These are phyloP conservation scores for Debaryomyces prosopidis DNA, from an alignment of 805 yeast species.

Conservation along the genomic window DNA sequence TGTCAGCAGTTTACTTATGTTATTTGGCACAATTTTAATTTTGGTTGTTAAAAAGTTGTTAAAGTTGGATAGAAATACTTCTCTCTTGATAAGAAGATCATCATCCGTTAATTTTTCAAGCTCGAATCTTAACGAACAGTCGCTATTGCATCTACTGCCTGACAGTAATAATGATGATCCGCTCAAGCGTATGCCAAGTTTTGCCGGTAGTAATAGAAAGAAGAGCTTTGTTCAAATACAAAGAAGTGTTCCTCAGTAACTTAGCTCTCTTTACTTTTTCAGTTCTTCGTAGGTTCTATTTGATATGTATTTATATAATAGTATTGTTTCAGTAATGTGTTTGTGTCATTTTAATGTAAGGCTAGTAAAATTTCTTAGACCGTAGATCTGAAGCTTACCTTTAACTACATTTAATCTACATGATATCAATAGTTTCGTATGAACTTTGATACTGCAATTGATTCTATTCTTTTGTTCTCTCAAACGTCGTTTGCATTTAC, in stretches of 20 bases:
- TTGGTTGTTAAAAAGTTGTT: conserved; percentile 18
- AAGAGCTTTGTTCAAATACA: conserved; percentile 16
- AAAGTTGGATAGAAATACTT: conserved; percentile 11
- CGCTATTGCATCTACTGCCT: not conserved
- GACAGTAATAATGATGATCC: too few relatives aligned
- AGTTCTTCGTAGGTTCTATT: too few relatives aligned
- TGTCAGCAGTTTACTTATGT: conserved; percentile 13
- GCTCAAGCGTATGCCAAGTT: conserved; percentile 3
- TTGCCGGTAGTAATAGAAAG: conserved; percentile 16
- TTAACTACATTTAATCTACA: not conserved
- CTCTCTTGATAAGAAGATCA: conserved; percentile 7
- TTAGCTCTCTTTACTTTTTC: too few relatives aligned
- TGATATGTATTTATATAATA: too few relatives aligned
- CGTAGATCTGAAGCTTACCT: too few relatives aligned
- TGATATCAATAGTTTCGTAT: not conserved
- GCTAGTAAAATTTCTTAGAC: too few relatives aligned
- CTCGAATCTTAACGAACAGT: not conserved
- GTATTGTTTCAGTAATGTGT: too few relatives aligned
- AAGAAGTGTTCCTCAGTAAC: conserved; percentile 4
- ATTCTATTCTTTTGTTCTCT: not conserved
- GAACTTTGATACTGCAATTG: not conserved
- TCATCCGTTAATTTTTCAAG: too few relatives aligned
- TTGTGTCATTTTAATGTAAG: too few relatives aligned
- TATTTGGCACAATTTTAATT: conserved; percentile 9
- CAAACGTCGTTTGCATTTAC: not conserved